Evolutionary conservation across 2,329 filamentous ascomycete genomes (phyloP), one percentile per base, ranked within the genome.

Genomic region (Annulohypoxylon truncatum): DNA sequence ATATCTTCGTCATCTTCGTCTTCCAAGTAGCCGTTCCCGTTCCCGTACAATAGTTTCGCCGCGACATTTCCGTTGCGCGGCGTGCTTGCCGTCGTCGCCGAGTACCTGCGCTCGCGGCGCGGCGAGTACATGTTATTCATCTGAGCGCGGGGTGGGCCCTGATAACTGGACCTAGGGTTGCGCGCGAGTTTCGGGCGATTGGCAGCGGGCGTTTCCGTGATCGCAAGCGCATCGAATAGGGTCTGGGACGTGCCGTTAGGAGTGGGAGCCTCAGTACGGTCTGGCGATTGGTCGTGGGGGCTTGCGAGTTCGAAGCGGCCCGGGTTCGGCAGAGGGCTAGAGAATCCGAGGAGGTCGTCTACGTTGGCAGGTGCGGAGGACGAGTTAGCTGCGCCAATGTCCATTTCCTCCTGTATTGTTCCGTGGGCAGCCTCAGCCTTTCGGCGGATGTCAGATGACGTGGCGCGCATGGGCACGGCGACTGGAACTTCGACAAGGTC

Each of bases 401-500:
- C 96, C 87, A 97, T 94, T 75, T 96, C 94, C 72, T 97, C 95
- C 68, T 96, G 90, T 77, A 83, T 87, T 74, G 78, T 84, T 73
- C 76, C 78, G 56, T 73, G 78, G 13, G 77, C 64, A 55, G 78
- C 79, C 52, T 85, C 85, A 71, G 84, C 83, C 56, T 88, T 89
- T 57, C 92, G 87, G 64, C 90, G 89, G 82, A 93, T 90, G 75
- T 98, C 95, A n/a, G 90, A 89, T 3, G 92, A 95, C 6, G 94
- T 92, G 7, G 88, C 87, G 52, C 92, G 90, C 84, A 99, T 90
- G 22, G 95, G 95, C 29, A 97, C 93, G 2, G 94, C 96, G 51
- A 98, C 91, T 1, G 96, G 96, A 13, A 99, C 92, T 74, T 99
- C 96, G 20, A 99, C 96, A 20, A 98, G 83, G 76, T 99, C 96